phyloP scores from a whole-genome alignment of 2,329 filamentous ascomycete genomes.

The Fusarium odoratissimum region DNA sequence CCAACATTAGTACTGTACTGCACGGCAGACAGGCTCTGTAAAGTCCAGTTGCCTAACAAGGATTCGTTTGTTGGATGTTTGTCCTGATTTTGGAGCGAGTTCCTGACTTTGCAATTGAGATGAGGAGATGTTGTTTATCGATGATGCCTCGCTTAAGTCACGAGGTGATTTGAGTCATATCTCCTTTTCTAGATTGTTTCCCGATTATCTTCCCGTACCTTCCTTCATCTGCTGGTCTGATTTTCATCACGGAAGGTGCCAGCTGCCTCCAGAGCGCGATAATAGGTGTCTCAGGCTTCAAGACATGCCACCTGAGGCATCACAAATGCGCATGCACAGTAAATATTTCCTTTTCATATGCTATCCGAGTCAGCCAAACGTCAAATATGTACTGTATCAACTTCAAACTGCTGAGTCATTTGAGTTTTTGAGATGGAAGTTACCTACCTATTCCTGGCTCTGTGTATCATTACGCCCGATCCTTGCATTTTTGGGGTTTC shows the following conservation, averaged over 20 bases:
- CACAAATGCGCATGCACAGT: not conserved
- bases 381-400: not conserved
- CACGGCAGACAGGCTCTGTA: not conserved
- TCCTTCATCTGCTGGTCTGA: not conserved
- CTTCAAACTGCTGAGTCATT: not conserved
- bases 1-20: not conserved
- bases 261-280: not conserved
- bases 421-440: not conserved
- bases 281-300: not conserved
- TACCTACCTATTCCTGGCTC: not conserved
- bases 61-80: conserved; percentile 7
- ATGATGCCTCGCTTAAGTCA: conserved; percentile 3
- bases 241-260: not conserved
- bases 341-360: not conserved
- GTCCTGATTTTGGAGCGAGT: conserved; percentile 6
- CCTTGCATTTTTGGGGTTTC: conserved; percentile 20
- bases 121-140: conserved; percentile 2
- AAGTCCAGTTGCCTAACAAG: not conserved
- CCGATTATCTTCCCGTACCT: not conserved
- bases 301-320: conserved; percentile 10
- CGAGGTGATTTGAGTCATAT: conserved; percentile 1
- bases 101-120: conserved; percentile 4
- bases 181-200: not conserved
- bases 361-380: not conserved
- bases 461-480: conserved; percentile 11